These are phyloP conservation scores for Pseudogymnoascus verrucosus DNA, from an alignment of 2,329 filamentous ascomycete genomes.

Conservation along the genomic window DNA sequence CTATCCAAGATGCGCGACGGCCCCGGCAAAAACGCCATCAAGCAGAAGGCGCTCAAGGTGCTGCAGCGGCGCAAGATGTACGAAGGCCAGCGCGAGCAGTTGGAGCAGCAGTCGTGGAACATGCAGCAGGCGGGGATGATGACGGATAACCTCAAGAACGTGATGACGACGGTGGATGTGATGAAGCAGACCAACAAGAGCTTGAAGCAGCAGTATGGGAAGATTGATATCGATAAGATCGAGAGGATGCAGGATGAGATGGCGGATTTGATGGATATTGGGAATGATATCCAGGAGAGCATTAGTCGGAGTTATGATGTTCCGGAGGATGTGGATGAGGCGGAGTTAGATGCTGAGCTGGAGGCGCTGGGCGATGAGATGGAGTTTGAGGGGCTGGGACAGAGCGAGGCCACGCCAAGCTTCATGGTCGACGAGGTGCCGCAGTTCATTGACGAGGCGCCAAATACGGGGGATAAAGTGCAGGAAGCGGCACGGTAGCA, in stretches of 20 bases:
- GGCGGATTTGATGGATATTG: constrained; percentile 94
- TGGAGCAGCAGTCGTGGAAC: constrained; percentile 93
- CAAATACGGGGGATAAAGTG: constrained; percentile 62
- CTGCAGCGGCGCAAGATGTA: constrained; percentile 90
- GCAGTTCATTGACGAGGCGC: constrained; percentile 88
- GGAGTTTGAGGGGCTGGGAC: constrained; percentile 63
- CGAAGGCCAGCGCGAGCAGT: constrained; percentile 87
- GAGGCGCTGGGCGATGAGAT: constrained; percentile 91
- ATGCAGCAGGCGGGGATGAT: constrained; percentile 98
- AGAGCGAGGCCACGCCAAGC: constrained; percentile 57
- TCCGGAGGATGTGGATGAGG: constrained; percentile 94
- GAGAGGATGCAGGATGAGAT: constrained; percentile 98
- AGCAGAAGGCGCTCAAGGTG: constrained; percentile 89
- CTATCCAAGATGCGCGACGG: constrained; percentile 91
- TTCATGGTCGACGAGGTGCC: constrained; percentile 86
- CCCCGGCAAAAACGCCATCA: constrained; percentile 84
- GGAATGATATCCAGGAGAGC: constrained; percentile 96
- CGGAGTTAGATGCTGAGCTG: constrained; percentile 89
- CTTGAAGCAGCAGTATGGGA: constrained; percentile 87
- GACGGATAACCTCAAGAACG: constrained; percentile 97
- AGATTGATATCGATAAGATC: constrained; percentile 95
- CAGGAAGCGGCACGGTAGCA: constrained; percentile 61
- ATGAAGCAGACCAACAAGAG: constrained; percentile 96
- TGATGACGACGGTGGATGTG: constrained; percentile 95
- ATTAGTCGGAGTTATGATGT: constrained; percentile 87